Evolutionary conservation across 148 eudicot genomes (phyloP), one percentile per base, ranked within the genome.

Genomic region (Linanthus parryae): DNA sequence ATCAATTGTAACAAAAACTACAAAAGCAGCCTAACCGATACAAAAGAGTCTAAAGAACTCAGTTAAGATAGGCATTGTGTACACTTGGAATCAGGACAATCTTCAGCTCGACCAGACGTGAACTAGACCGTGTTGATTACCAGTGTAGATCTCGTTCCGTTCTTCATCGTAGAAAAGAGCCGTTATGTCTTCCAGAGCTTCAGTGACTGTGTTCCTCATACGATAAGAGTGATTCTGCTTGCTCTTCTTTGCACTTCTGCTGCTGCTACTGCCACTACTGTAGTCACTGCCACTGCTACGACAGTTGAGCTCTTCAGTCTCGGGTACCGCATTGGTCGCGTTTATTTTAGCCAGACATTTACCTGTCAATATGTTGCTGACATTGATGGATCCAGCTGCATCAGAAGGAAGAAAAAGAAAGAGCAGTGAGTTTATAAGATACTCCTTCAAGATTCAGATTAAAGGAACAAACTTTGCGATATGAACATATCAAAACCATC

Each of bases 141-240:
- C 95, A 18, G 90, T 86, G 49, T 86, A 86, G 44, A 86, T 86
- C 68, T 86, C 90, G 38, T 82, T 82, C 15, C 95, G 79, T 52
- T 82, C 95, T 75, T 86, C 95, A 30, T 86, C 90, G 18, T 82
- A 86, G 51, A 79, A 86, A 17, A 86, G 84, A 20, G 95, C 95
- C 4, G 90, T 86, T 24, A 82, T 86, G 51, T 85, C 89, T 56
- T 86, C 90, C 43, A 86, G 48, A 26, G 95, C 95, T 62, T 86
- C 90, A 7, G 76, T 71, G 25, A 79, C 84, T 0, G 84, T 70
- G 72, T 83, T 86, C 54, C 73, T 56, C 11, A 74, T 74, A 57
- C 63, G 67, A 4, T 75, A 63, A 43, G 72, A 57, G 53, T 57
- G 58, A 25, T 12, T 4, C 10, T 4, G 5, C 7, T 62, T 53